Evolutionary conservation across 257 asterid species (phyloP).

Genomic region (Primulina tabacum): DNA sequence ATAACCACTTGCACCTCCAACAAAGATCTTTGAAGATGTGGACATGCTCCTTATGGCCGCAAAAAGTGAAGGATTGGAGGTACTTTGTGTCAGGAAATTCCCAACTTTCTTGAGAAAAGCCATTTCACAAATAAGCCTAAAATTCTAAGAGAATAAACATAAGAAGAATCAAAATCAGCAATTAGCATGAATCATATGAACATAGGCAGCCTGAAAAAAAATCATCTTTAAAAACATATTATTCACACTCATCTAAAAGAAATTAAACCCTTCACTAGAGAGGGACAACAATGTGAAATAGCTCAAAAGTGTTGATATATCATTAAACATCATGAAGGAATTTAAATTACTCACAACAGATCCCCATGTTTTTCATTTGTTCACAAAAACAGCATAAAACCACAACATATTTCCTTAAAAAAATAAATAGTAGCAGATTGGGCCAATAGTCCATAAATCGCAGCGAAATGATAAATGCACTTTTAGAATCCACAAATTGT

Average conservation of each 20-base stretch:
- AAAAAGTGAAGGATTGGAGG: constrained; percentile 46
- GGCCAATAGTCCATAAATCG: not conserved
- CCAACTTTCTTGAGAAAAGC: constrained; percentile 70
- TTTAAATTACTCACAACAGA: no score
- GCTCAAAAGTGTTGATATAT: no score
- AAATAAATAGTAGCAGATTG: no score
- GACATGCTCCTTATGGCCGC: constrained; percentile 73
- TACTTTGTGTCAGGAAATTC: constrained; percentile 49
- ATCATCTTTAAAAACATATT: no score
- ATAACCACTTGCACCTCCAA: constrained; percentile 60
- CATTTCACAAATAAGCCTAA: constrained; percentile 42
- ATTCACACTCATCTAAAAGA: no score
- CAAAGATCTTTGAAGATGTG: constrained; percentile 70
- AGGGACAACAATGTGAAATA: no score
- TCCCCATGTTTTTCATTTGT: no score
- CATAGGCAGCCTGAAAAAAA: not conserved
- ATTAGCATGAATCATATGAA: not conserved
- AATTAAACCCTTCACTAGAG: no score
- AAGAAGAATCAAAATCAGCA: constrained; percentile 2
- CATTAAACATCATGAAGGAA: no score
- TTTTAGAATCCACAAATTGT: no score
- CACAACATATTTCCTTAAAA: not conserved
- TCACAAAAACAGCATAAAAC: no score
- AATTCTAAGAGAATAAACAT: no score
- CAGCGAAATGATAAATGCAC: not conserved